Evolutionary conservation across 2,329 filamentous ascomycete species (phyloP).

Genomic region (Venturia asperata): DNA sequence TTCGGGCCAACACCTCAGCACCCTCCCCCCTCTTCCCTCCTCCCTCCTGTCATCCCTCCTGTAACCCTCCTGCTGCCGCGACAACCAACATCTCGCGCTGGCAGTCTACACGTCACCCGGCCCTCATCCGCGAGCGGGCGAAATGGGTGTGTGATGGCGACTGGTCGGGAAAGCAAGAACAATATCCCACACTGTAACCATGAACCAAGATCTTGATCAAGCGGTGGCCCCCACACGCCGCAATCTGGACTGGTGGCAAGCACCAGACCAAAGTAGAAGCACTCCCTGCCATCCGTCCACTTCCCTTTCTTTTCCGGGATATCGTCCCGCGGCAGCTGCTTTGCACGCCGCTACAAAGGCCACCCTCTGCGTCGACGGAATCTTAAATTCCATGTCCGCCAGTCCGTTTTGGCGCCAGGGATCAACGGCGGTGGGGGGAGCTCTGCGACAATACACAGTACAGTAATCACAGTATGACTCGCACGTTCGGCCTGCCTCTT

Average conservation of each 20-base stretch:
- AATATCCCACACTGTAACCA: background rate
- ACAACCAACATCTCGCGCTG: too few species aligned
- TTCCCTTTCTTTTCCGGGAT: conserved; percentile 3
- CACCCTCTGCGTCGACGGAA: conserved; percentile 7
- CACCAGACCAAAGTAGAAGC: background rate
- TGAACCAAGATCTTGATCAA: background rate
- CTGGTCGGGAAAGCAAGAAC: background rate
- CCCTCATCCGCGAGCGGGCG: background rate
- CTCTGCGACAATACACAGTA: background rate
- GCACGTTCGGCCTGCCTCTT: background rate
- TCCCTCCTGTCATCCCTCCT: too few species aligned
- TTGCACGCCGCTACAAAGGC: background rate
- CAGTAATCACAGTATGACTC: conserved; percentile 10
- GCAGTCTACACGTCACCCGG: background rate
- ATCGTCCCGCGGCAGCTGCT: conserved; percentile 3
- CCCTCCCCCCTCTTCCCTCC: too few species aligned
- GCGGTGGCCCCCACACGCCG: background rate
- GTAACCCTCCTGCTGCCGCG: too few species aligned
- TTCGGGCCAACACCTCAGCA: background rate
- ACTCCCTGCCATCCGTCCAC: conserved; percentile 2
- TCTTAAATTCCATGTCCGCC: background rate
- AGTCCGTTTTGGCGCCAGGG: background rate
- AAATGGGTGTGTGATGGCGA: background rate
- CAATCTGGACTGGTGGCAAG: too few species aligned
- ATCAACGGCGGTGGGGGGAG: background rate